Percentiles rank a stretch among this genome's conserved stretches.
phyloP scores from a whole-genome alignment of 1,284 basidiomycete species.

The Vanrija sp. region DNA sequence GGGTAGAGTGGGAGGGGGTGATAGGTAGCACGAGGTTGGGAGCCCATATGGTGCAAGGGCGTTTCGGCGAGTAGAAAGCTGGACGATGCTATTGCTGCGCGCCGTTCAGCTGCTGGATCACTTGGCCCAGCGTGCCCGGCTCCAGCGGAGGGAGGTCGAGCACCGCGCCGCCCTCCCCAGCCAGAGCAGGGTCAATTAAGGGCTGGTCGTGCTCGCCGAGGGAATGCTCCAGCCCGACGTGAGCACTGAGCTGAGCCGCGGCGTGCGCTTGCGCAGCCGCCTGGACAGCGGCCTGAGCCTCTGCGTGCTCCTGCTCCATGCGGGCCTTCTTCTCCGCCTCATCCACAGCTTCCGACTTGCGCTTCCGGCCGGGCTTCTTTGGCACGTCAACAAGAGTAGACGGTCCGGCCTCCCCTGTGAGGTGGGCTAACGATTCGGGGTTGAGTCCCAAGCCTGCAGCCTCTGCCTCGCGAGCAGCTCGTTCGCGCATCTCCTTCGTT shows the following conservation, averaged over 20 bases:
- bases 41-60: neutral
- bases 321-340: conserved; percentile 15
- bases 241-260: conserved; percentile 10
- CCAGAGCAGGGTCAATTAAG: neutral
- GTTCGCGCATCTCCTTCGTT: conserved; percentile 47
- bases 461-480: conserved; percentile 36
- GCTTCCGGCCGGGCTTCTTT: conserved; percentile 17
- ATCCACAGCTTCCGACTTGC: conserved; percentile 16
- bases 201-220: neutral
- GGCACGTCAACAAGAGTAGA: conserved; percentile 7
- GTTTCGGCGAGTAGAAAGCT: neutral
- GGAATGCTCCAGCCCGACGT: neutral
- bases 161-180: neutral
- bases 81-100: conserved; percentile 1
- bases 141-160: conserved; percentile 15
- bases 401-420: conserved; percentile 5
- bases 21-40: too few species aligned
- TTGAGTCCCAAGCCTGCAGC: conserved; percentile 24
- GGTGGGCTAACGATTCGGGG: conserved; percentile 11
- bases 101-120: conserved; percentile 22
- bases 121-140: conserved; percentile 17
- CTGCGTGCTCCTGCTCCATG: conserved; percentile 13
- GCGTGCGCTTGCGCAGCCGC: conserved; percentile 12
- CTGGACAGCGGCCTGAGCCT: conserved; percentile 6
- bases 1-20: neutral